phyloP scores from a whole-genome alignment of 2,329 filamentous ascomycete genomes.

The Alternaria atra region DNA sequence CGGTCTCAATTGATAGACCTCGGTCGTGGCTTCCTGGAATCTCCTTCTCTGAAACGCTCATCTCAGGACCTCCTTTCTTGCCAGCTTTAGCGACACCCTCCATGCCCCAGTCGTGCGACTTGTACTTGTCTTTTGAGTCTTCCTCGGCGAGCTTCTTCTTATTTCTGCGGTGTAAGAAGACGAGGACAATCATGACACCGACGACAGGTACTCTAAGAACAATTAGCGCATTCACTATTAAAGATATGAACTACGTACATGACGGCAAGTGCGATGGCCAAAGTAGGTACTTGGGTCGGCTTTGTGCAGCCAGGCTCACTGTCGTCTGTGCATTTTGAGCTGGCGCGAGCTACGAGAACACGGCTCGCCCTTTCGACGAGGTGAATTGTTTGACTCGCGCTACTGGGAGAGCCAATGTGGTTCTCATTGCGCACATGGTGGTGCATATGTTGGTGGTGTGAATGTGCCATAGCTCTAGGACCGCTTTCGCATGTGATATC shows the following conservation, averaged over 20 bases:
- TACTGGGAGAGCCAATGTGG: slow-evolving; percentile 21
- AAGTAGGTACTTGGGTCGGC: slow-evolving; percentile 43
- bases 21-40: slow-evolving; percentile 50
- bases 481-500: slow-evolving; percentile 29
- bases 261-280: slow-evolving; percentile 46
- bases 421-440: slow-evolving; percentile 38
- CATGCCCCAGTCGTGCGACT: slow-evolving; percentile 91
- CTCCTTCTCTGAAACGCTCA: slow-evolving; percentile 66
- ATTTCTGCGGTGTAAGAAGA: slow-evolving; percentile 82
- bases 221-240: slow-evolving; percentile 32
- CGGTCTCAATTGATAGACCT: slow-evolving; percentile 69
- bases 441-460: slow-evolving; percentile 45
- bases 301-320: slow-evolving; percentile 48
- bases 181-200: slow-evolving; percentile 70
- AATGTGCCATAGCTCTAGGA: slow-evolving; percentile 40
- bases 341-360: slow-evolving; percentile 40
- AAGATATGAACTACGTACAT: slow-evolving; percentile 34
- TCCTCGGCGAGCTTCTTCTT: slow-evolving; percentile 75
- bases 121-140: slow-evolving; percentile 86
- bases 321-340: slow-evolving; percentile 42
- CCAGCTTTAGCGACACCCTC: slow-evolving; percentile 59
- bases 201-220: slow-evolving; percentile 75
- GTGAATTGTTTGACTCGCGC: slow-evolving; percentile 28
- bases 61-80: slow-evolving; percentile 55
- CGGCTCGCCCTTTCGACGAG: slow-evolving; percentile 36